Conservation (phyloP, 1,284 basidiomycete species). For the Polyporus tsugae region DNA sequence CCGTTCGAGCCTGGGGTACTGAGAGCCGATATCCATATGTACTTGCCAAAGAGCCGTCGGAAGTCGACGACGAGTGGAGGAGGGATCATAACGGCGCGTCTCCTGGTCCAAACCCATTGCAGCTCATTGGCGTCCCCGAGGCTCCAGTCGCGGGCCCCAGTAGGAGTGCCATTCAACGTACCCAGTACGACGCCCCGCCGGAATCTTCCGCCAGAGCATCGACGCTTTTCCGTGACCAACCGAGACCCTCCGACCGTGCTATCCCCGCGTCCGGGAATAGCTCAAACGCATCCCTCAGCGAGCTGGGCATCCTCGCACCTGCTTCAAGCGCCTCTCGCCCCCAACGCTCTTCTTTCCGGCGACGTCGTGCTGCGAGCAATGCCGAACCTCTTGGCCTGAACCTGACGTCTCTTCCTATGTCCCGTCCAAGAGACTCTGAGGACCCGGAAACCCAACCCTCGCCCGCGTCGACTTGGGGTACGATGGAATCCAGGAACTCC, state of each 20-base stretch:
- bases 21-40: slow-evolving; percentile 21
- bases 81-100: slow-evolving; percentile 11
- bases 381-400: slow-evolving; percentile 16
- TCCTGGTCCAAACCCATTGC: slow-evolving; percentile 23
- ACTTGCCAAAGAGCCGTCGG: slow-evolving; percentile 25
- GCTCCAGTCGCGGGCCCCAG: slow-evolving; percentile 20
- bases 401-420: slow-evolving; percentile 14
- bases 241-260: slow-evolving; percentile 11
- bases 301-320: slow-evolving; percentile 1
- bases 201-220: slow-evolving; percentile 16
- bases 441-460: slow-evolving; percentile 27
- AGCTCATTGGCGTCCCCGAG: slow-evolving; percentile 25
- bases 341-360: neutral
- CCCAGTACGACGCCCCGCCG: slow-evolving; percentile 17
- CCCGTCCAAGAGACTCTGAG: slow-evolving; percentile 8
- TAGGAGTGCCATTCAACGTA: slow-evolving; percentile 8
- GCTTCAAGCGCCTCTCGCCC: neutral
- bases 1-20: slow-evolving; percentile 21
- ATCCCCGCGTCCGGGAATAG: slow-evolving; percentile 3
- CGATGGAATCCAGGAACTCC: slow-evolving; percentile 25
- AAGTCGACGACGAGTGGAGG: slow-evolving; percentile 26
- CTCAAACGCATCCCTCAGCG: slow-evolving; percentile 9
- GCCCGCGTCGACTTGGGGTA: slow-evolving; percentile 36
- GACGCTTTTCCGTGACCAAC: slow-evolving; percentile 16
- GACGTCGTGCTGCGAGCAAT: neutral